Percentiles rank a stretch among this genome's conserved stretches.
Evolutionary conservation across 805 yeast genomes (phyloP).

Genomic region (Wickerhamiella parazyma): DNA sequence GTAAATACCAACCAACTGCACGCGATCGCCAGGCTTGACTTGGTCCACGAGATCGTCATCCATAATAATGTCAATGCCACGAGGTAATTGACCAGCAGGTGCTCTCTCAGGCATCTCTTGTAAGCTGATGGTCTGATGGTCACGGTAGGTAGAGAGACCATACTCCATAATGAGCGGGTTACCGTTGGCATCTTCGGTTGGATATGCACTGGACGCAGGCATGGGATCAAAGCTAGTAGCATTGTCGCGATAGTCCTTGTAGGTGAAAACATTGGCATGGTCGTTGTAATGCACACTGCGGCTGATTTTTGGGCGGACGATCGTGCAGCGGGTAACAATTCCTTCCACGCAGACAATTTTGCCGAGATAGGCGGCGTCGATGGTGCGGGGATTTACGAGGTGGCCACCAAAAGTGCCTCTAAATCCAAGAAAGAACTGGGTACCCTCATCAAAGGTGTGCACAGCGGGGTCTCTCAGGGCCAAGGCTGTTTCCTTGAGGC

Average conservation of each 20-base stretch:
- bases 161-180: slow-evolving; percentile 80
- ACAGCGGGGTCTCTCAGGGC: slow-evolving; percentile 53
- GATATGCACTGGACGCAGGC: slow-evolving; percentile 73
- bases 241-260: slow-evolving; percentile 84
- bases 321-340: slow-evolving; percentile 83
- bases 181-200: slow-evolving; percentile 86
- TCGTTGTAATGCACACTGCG: slow-evolving; percentile 91
- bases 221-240: slow-evolving; percentile 81
- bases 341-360: slow-evolving; percentile 84
- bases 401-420: slow-evolving; percentile 87
- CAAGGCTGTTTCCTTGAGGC: slow-evolving; percentile 64
- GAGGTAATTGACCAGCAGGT: slow-evolving; percentile 94
- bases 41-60: slow-evolving; percentile 90
- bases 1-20: slow-evolving; percentile 87
- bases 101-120: slow-evolving; percentile 98
- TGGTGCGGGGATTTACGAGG: slow-evolving; percentile 74
- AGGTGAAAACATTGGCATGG: slow-evolving; percentile 66
- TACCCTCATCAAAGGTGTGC: slow-evolving; percentile 43
- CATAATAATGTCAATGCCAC: slow-evolving; percentile 81
- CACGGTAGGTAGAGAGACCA: slow-evolving; percentile 83
- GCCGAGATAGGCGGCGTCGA: slow-evolving; percentile 62
- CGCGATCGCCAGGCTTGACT: slow-evolving; percentile 92
- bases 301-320: slow-evolving; percentile 83
- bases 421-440: slow-evolving; percentile 62
- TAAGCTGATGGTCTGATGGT: slow-evolving; percentile 83